Percentiles rank a stretch among this genome's conserved stretches.
Conservation (phyloP, 768 basidiomycete species). For the Paxillus rubicundulus region DNA sequence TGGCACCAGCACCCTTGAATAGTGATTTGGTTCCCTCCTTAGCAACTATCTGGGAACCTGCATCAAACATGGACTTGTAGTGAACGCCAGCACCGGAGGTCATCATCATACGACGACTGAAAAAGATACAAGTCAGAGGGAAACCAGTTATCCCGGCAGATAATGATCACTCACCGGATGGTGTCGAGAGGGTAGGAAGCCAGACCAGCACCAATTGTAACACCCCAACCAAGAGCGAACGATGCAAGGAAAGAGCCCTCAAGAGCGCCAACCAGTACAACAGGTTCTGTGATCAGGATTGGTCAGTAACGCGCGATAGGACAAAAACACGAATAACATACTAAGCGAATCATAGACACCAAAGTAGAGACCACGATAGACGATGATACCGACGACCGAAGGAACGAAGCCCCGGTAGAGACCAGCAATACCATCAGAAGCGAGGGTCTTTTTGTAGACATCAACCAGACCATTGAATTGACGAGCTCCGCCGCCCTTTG, state of each 20-base stretch:
- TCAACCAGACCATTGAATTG: conserved; percentile 99
- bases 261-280: conserved; percentile 93
- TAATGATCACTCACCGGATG: conserved; percentile 54
- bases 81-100: conserved; percentile 92
- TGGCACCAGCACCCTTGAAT: conserved; percentile 98
- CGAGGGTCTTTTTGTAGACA: conserved; percentile 96
- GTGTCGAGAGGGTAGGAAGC: conserved; percentile 95
- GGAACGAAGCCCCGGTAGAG: conserved; percentile 99
- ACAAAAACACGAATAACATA: conserved; percentile 42
- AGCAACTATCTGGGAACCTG: conserved; percentile 87
- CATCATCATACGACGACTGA: conserved; percentile 99
- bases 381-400: conserved; percentile 98
- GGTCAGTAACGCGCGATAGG: conserved; percentile 27
- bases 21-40: conserved; percentile 95
- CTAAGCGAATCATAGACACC: conserved; percentile 95
- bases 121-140: conserved; percentile 26
- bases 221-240: conserved; percentile 97
- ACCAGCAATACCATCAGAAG: conserved; percentile 96
- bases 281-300: conserved; percentile 63
- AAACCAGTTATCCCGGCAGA: background rate
- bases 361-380: conserved; percentile 99
- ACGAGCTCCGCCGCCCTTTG: conserved; percentile 87
- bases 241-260: conserved; percentile 97
- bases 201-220: conserved; percentile 99
- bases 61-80: conserved; percentile 99